phyloP scores from a whole-genome alignment of 176 grass and related monocot genomes.

The Cymbopogon citratus region DNA sequence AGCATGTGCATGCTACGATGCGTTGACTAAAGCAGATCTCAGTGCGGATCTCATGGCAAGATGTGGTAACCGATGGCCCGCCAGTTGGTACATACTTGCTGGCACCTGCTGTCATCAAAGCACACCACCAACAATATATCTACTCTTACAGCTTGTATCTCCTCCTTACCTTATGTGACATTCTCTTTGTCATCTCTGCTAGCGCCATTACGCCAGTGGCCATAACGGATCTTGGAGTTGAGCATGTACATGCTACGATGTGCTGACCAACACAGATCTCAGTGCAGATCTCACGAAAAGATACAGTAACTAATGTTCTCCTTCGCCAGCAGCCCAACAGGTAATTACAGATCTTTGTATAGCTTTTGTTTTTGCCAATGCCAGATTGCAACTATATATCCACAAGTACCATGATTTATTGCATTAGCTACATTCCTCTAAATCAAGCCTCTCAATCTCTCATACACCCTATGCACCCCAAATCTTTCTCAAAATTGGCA shows the following conservation, averaged over 20 bases:
- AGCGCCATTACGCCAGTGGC: accelerated
- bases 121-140: neutral
- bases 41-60: neutral
- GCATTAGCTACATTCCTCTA: neutral
- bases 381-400: neutral
- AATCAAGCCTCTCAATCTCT: neutral
- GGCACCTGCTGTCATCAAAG: neutral
- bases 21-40: neutral
- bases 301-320: neutral
- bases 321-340: neutral
- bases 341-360: neutral
- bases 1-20: no score
- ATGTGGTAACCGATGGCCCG: no score
- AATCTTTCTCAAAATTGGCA: neutral
- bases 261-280: neutral
- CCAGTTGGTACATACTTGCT: neutral
- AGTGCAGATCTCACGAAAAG: neutral
- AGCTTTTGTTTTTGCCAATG: neutral
- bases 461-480: neutral
- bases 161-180: neutral
- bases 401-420: neutral
- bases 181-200: neutral
- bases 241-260: no score
- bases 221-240: neutral
- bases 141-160: neutral